These are phyloP conservation scores for Colletotrichum lindemuthianum DNA, from an alignment of 2,329 filamentous ascomycete species.

Conservation along the genomic window DNA sequence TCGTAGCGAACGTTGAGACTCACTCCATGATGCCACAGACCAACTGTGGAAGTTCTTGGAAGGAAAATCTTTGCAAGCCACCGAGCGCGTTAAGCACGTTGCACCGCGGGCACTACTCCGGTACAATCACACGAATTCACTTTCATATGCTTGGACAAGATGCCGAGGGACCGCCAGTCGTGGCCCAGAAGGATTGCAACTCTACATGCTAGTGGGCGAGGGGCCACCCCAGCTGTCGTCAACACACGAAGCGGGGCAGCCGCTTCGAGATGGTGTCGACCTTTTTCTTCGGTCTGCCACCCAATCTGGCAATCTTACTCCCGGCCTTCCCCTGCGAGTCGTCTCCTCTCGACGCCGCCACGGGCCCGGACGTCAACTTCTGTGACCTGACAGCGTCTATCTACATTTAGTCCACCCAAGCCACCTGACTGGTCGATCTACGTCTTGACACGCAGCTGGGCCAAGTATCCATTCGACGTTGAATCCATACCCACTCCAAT, in stretches of 20 bases:
- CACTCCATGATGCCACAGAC: too few species aligned
- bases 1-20: too few species aligned
- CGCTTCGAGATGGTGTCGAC: slow-evolving; percentile 37
- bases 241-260: slow-evolving; percentile 35
- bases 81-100: slow-evolving; percentile 7
- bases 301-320: slow-evolving; percentile 34
- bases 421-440: slow-evolving; percentile 32
- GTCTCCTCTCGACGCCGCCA: slow-evolving; percentile 2
- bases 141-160: slow-evolving; percentile 37
- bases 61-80: slow-evolving; percentile 10
- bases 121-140: slow-evolving; percentile 19
- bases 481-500: neutral
- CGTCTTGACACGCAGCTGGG: slow-evolving; percentile 10
- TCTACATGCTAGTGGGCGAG: slow-evolving; percentile 26
- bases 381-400: slow-evolving; percentile 22
- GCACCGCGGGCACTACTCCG: slow-evolving; percentile 1
- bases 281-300: slow-evolving; percentile 33
- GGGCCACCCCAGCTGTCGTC: slow-evolving; percentile 26
- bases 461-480: slow-evolving; percentile 13
- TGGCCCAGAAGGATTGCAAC: slow-evolving; percentile 28
- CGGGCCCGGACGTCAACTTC: slow-evolving; percentile 17
- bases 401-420: slow-evolving; percentile 15
- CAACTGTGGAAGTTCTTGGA: too few species aligned
- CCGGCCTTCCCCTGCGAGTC: slow-evolving; percentile 33
- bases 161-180: slow-evolving; percentile 33